phyloP scores from a whole-genome alignment of 768 basidiomycete species.

The Exsudoporus frostii region DNA sequence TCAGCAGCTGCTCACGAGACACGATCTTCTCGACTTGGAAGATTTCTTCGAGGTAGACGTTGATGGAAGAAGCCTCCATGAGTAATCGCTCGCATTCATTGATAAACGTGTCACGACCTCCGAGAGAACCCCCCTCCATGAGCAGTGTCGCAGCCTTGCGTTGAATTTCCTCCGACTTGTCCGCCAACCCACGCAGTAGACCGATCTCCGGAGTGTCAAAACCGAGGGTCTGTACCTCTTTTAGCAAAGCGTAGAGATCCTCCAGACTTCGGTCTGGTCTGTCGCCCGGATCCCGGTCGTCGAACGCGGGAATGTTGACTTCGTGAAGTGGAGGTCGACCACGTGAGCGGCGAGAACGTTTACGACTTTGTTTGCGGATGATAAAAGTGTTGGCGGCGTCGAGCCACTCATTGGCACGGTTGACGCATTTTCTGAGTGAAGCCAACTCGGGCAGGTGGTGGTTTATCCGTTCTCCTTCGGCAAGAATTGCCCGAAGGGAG shows the following conservation, averaged over 20 bases:
- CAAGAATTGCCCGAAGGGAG: slow-evolving; percentile 73
- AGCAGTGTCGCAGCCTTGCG: slow-evolving; percentile 54
- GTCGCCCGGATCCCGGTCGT: slow-evolving; percentile 55
- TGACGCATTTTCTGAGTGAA: slow-evolving; percentile 75
- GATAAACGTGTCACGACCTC: slow-evolving; percentile 55
- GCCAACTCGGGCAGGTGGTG: slow-evolving; percentile 68
- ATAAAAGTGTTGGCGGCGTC: slow-evolving; percentile 77
- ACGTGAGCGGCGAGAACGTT: slow-evolving; percentile 65
- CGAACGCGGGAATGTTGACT: slow-evolving; percentile 31
- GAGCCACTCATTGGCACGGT: slow-evolving; percentile 83
- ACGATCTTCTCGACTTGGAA: slow-evolving; percentile 76
- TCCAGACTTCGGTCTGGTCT: slow-evolving; percentile 68
- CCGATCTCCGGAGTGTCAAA: slow-evolving; percentile 82
- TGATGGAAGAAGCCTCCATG: slow-evolving; percentile 68
- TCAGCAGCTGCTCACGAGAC: slow-evolving; percentile 71
- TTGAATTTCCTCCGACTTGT: slow-evolving; percentile 64
- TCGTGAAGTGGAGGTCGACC: slow-evolving; percentile 49
- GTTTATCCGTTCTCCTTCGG: slow-evolving; percentile 87
- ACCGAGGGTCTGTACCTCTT: slow-evolving; percentile 72
- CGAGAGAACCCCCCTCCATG: slow-evolving; percentile 36
- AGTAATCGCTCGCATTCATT: slow-evolving; percentile 71
- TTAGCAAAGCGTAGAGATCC: slow-evolving; percentile 66
- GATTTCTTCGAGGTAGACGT: slow-evolving; percentile 81
- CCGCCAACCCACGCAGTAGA: slow-evolving; percentile 49
- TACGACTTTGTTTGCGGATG: slow-evolving; percentile 75